Percentiles rank a stretch among this genome's conserved stretches.
These are phyloP conservation scores for Lodderomyces theae DNA, from an alignment of 1,139 yeast genomes.

Conservation along the genomic window DNA sequence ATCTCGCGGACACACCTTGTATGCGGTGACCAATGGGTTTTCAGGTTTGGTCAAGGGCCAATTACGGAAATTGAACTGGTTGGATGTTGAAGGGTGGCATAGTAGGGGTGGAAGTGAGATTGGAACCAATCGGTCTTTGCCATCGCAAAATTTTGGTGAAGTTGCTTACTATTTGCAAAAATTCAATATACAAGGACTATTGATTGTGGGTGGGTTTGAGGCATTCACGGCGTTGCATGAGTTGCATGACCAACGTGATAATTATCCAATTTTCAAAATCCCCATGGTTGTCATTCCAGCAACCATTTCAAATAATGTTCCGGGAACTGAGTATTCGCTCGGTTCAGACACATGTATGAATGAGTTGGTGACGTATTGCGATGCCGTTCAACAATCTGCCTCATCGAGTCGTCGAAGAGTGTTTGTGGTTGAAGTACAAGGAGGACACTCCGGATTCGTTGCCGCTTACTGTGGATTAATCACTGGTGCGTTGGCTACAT, in stretches of 20 bases:
- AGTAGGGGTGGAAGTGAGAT: slow-evolving; percentile 91
- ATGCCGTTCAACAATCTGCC: slow-evolving; percentile 91
- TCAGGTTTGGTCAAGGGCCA: slow-evolving; percentile 83
- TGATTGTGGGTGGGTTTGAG: slow-evolving; percentile 94
- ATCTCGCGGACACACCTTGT: slow-evolving; percentile 84
- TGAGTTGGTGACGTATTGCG: slow-evolving; percentile 87
- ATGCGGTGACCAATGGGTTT: slow-evolving; percentile 89
- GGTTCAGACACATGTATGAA: slow-evolving; percentile 95
- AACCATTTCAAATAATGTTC: slow-evolving; percentile 95
- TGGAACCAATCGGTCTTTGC: slow-evolving; percentile 89
- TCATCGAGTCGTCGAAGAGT: slow-evolving; percentile 93
- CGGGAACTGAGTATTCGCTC: slow-evolving; percentile 92
- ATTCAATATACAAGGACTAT: slow-evolving; percentile 77
- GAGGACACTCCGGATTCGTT: slow-evolving; percentile 92
- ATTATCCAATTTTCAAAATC: slow-evolving; percentile 86
- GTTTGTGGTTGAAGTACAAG: slow-evolving; percentile 95
- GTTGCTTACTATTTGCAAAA: slow-evolving; percentile 89
- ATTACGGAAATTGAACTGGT: slow-evolving; percentile 74
- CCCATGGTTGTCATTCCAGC: slow-evolving; percentile 95
- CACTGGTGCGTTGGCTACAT: slow-evolving; percentile 90
- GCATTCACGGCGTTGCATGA: slow-evolving; percentile 82
- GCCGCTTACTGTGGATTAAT: slow-evolving; percentile 87
- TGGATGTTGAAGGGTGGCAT: slow-evolving; percentile 88
- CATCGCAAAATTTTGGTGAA: slow-evolving; percentile 80
- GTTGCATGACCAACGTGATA: slow-evolving; percentile 64